Base-by-base conservation (phyloP, 106 monocot genomes). In the Gastrodia elata region DNA sequence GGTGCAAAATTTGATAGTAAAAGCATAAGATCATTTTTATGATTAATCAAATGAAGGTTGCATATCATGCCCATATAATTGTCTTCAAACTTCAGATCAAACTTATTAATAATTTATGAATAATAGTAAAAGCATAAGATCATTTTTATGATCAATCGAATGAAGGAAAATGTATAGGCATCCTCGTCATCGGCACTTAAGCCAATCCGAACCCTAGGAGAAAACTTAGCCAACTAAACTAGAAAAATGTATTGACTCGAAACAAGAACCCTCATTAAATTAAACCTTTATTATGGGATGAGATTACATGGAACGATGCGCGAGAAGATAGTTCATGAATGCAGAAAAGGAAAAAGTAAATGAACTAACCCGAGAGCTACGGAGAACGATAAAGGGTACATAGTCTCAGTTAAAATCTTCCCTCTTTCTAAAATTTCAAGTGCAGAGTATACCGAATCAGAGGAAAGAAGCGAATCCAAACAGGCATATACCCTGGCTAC, bases 401-500 rank as follows among this genome's bases (percentile, higher is more conserved):
- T 27, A 13, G 61, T 46, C 76, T 44, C 33, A 26, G 10, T 73
- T 34, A 2, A 32, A 39, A n/a, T 44, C 24, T 56, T 72, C 26
- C 64, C 61, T 27, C 59, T 59, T 61, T 64, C 41, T 14, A 16
- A 24, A 48, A 4, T 18, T 20, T 37, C 33, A 30, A 73, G n/a
- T n/a, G n/a, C n/a, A n/a, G n/a, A n/a, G n/a, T n/a, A n/a, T n/a
- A 16, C 0, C 13, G 0, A 14, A 0, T 16, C 38, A 20, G 15
- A 20, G 1, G 35, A 30, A 26, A 77, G 75, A 76, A 34, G 75
- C 18, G 81, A 73, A 81, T 81, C 76, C 64, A 68, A 72, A 76
- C 76, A 81, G 39, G 76, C 33, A 81, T 81, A 81, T 81, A 39
- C 73, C 77, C 22, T 52, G 22, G 10, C 35, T 59, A 41, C 80